A percentile compares a stretch with the other conserved stretches of the same genome.
These are phyloP conservation scores for Aegilops bicornis DNA, from an alignment of 176 grass and related monocot species.

Conservation along the genomic window DNA sequence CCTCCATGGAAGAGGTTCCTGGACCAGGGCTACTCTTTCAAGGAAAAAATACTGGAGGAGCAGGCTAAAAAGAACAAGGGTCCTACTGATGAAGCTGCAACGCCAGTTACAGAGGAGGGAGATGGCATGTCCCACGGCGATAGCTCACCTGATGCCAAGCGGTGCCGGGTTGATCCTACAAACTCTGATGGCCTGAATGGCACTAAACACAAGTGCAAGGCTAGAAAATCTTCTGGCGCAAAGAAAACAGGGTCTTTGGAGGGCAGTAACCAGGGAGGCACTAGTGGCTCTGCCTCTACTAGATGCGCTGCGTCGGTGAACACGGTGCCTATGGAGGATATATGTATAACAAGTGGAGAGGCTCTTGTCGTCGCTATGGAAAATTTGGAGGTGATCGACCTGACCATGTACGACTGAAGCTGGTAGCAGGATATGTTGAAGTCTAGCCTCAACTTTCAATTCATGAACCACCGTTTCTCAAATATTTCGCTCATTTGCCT, in stretches of 20 bases:
- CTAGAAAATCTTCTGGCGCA: constrained; percentile 7
- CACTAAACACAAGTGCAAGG: constrained; percentile 46
- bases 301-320: background rate
- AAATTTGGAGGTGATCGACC: background rate
- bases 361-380: constrained; percentile 6
- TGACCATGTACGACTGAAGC: constrained; percentile 41
- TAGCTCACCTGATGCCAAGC: background rate
- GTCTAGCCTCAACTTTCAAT: background rate
- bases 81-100: background rate
- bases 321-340: constrained; percentile 29
- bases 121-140: background rate
- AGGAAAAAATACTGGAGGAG: background rate
- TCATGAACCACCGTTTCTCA: background rate
- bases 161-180: background rate
- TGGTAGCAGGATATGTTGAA: background rate
- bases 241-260: background rate
- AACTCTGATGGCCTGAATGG: constrained; percentile 38
- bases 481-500: background rate
- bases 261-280: background rate
- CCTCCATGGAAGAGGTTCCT: background rate
- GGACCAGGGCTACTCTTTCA: background rate
- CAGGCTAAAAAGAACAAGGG: background rate
- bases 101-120: background rate
- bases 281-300: background rate
- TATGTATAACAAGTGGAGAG: constrained; percentile 31